Evolutionary conservation across 78 protist species (phyloP), one percentile per base, ranked within the genome.

Genomic region (Guillardia theta): DNA sequence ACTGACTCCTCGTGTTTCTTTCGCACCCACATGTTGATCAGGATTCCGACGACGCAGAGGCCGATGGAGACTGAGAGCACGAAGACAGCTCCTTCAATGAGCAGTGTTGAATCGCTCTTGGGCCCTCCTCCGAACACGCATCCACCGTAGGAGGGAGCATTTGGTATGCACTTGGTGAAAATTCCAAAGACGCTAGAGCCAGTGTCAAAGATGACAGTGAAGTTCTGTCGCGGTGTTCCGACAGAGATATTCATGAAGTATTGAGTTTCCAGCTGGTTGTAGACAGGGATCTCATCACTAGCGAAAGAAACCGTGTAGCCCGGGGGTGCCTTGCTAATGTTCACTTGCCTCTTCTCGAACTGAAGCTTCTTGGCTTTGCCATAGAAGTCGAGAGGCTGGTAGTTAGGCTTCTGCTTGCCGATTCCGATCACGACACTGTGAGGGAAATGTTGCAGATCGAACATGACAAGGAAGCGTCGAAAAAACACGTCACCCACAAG

Each of bases 171-270:
- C 70, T 30, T 45, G 24, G 93, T 48, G 93, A 88, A 88, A 15
- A 88, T 33, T 12, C 93, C 93, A 9, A 88, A 88, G 18, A 88
- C 93, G 41, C 76, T 48, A 0, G 93, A 88, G 19, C 93, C 93
- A 1, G 93, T 88, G 64, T 88, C 93, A 43, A 88, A 88, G 64
- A 88, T 88, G 22, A 88, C 93, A 0, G 62, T 88, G 62, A 88
- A 48, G 41, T 88, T 45, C 64, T 88, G 93, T 45, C 93, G 62
- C 39, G 93, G 93, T 5, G 4, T 46, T 15, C 93, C 93, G n/a
- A 88, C 62, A 15, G 93, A 88, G 76, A 88, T 48, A 27, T 88
- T 88, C 47, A 88, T 88, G 93, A 88, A 88, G 43, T 88, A 88
- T 64, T 88, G 93, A 21, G 93, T 88, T 45, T 88, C 93, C 6